Evolutionary conservation across 202 grass and related monocot species (phyloP).

Genomic region (Dendrocalamus latiflorus): DNA sequence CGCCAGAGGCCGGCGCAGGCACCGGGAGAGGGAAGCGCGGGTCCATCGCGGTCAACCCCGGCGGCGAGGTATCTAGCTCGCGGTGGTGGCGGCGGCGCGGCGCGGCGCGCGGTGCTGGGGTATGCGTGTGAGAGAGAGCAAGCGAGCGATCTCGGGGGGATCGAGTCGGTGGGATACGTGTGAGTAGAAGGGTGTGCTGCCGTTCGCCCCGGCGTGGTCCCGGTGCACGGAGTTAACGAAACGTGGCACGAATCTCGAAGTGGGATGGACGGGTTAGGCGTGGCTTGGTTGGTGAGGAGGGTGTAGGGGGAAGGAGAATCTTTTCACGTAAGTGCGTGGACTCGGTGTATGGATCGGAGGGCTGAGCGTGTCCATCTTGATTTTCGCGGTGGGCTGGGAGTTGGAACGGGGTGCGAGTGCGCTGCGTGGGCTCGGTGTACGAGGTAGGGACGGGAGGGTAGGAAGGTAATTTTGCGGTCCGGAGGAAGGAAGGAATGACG

Average conservation of each 20-base stretch:
- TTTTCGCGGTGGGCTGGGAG: background rate
- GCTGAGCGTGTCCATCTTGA: fast-evolving
- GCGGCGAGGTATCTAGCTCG: background rate
- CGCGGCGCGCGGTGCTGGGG: background rate
- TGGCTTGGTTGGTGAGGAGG: background rate
- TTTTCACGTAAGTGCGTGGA: no score
- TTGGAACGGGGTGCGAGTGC: fast-evolving
- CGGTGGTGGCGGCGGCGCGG: no score
- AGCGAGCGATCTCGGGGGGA: background rate
- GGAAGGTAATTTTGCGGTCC: background rate
- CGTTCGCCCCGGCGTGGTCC: background rate
- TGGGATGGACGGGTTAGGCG: background rate
- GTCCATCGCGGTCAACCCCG: background rate
- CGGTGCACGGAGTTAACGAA: background rate
- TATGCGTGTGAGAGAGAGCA: background rate
- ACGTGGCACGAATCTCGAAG: background rate
- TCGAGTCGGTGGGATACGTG: slow-evolving; percentile 26
- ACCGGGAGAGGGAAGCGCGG: slow-evolving; percentile 33
- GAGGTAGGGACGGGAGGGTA: background rate
- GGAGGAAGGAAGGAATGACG: background rate
- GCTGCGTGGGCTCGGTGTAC: background rate
- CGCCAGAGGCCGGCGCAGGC: slow-evolving; percentile 13
- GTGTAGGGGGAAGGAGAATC: slow-evolving; percentile 19
- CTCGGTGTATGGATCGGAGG: background rate
- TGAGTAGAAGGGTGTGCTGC: slow-evolving; percentile 9